Base-by-base conservation (phyloP, 345 rosid species). In the Eucalyptus shirleyi region DNA sequence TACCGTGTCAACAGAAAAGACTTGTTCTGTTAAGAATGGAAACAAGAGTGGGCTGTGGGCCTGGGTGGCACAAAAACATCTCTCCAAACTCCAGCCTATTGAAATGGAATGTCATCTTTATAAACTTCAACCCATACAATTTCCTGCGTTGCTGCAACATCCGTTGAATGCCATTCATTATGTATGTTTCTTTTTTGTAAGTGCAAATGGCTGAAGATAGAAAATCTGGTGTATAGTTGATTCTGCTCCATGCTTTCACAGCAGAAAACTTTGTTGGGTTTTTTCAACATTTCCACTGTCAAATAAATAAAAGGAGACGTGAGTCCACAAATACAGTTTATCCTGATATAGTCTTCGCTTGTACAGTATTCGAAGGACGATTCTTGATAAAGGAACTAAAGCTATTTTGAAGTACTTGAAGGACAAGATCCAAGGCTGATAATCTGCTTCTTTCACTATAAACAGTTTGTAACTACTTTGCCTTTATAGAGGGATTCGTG, bases 321-420 rank as follows among this genome's bases (percentile, higher is more conserved):
- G 28, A 24, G 47, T 77, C 47, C 30, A 77, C 47, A 37, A 10
- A 37, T 77, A 77, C 24, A 21, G 9, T 40, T 40, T 77, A 40
- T 42, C 24, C 45, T 77, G 23, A 77, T 40, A 44, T 40, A 21
- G 47, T 77, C 47, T 77, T 77, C 30, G 2, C 47, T 77, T 77
- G 42, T 88, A 89, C 97, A 96, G 99, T 93, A 96, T 96, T 89
- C 94, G 99, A 91, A 98, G 99, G 93, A 88, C 98, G 62, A 95
- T 96, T 90, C 91, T 96, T 81, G 98, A 96, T 37, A 93, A 93
- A 93, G 98, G 99, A 90, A 95, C 99, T 47, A 98, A 98, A 95
- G 97, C 96, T 32, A 92, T 98, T 62, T 91, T 96, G 91, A 94
- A 90, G 87, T 96, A 98, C 92, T 88, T 98, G 92, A 98, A 93